Base-by-base conservation (phyloP, 345 rosid species). In the Mercurialis annua region DNA sequence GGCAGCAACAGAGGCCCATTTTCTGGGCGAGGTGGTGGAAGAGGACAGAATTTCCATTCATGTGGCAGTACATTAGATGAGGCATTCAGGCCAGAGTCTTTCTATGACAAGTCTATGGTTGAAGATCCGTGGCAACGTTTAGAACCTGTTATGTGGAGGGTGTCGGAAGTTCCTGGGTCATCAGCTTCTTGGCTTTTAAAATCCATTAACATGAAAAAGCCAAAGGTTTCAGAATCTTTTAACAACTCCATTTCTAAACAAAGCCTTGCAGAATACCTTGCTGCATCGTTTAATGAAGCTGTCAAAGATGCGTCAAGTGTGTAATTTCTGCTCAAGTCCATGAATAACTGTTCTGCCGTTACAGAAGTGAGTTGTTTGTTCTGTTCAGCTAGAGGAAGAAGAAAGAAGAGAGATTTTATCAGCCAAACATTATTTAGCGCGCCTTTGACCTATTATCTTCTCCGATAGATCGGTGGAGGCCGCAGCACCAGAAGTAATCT, bases 211-310 rank as follows among this genome's bases (percentile, higher is more conserved):
- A 59, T 44, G 65, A 87, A 83, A 67, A 80, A 80, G 49, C 73
- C 80, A 5, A 74, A 73, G 67, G 72, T 78, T 63, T 62, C 87
- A 26, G 89, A 81, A 66, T 34, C 86, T 64, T 70, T 82, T 62
- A 74, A 50, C 31, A 74, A 77, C 67, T 75, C 82, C 50, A 77
- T 49, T 69, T 76, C 83, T 55, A 76, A 77, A 73, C 83, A 70
- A 59, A 86, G 86, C 80, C 96, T 93, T 58, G 93, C 98, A 47
- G 92, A 88, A 58, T 93, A 82, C 75, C 96, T 92, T 56, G 90
- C 97, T 70, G 84, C 92, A 63, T 81, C 93, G 47, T 78, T 90
- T 62, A 79, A 87, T 59, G 92, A 90, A 72, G 85, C 85, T 27
- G 58, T 71, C 23, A 72, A 74, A 10, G 77, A 79, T 64, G 57